A percentile compares a stretch with the other conserved stretches of the same genome.
phyloP scores from a whole-genome alignment of 805 yeast genomes.

The Metschnikowia sp. region DNA sequence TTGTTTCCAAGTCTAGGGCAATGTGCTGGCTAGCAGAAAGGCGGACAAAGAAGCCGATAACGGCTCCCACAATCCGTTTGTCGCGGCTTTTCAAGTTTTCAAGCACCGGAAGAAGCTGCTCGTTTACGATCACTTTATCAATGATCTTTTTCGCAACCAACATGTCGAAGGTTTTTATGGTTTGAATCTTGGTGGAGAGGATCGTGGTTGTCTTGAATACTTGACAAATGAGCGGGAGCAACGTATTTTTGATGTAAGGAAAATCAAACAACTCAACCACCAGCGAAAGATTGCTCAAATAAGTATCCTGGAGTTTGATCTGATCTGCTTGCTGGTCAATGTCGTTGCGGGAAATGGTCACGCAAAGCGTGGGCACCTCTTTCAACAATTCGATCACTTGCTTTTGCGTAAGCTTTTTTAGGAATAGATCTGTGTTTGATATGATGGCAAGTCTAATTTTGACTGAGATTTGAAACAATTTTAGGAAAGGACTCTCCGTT shows the following conservation, averaged over 20 bases:
- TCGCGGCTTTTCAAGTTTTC: slow-evolving; percentile 75
- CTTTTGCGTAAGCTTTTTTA: slow-evolving; percentile 47
- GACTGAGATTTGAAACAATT: slow-evolving; percentile 31
- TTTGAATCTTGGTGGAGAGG: slow-evolving; percentile 68
- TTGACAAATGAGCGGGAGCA: slow-evolving; percentile 70
- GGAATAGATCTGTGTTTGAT: slow-evolving; percentile 47
- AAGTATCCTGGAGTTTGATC: slow-evolving; percentile 47
- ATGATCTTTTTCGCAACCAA: slow-evolving; percentile 58
- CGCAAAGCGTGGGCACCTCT: slow-evolving; percentile 38
- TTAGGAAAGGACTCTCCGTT: slow-evolving; percentile 20
- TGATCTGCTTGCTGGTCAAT: slow-evolving; percentile 30
- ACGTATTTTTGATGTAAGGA: slow-evolving; percentile 64
- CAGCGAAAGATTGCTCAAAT: slow-evolving; percentile 42
- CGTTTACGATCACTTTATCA: slow-evolving; percentile 69
- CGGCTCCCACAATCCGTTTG: slow-evolving; percentile 53
- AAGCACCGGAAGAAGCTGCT: slow-evolving; percentile 77
- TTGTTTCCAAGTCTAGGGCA: slow-evolving; percentile 13
- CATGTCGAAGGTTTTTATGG: slow-evolving; percentile 57
- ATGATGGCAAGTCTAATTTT: slow-evolving; percentile 30
- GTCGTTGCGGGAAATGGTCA: slow-evolving; percentile 20
- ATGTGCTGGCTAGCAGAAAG: slow-evolving; percentile 44
- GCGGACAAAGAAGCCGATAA: slow-evolving; percentile 47
- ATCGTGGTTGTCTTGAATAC: slow-evolving; percentile 84
- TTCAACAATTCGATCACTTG: slow-evolving; percentile 50
- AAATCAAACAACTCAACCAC: slow-evolving; percentile 54